phyloP scores from a whole-genome alignment of 2,329 filamentous ascomycete species.

The Akanthomyces lecanii region DNA sequence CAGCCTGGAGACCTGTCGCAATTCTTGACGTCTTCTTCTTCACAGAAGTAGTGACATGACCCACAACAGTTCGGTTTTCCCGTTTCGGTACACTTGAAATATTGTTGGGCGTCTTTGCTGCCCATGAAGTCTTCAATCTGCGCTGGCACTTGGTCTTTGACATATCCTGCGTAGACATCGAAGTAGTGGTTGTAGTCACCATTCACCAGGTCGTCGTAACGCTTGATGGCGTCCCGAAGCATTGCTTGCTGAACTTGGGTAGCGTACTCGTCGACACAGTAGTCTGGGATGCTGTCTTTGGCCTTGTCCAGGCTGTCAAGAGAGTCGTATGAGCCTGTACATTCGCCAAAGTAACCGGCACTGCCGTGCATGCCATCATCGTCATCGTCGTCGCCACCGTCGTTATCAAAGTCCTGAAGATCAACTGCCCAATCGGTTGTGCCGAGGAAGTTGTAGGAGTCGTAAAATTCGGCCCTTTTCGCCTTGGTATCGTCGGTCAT shows the following conservation, averaged over 20 bases:
- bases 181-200: conserved; percentile 17
- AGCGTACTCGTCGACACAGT: conserved; percentile 15
- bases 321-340: neutral
- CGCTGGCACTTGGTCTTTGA: neutral
- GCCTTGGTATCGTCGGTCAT: conserved; percentile 20
- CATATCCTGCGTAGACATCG: conserved; percentile 13
- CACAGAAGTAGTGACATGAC: conserved; percentile 1
- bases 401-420: conserved; percentile 12
- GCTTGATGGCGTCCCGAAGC: conserved; percentile 5
- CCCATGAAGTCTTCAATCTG: conserved; percentile 19
- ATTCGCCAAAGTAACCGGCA: neutral
- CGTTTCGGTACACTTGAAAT: conserved; percentile 19
- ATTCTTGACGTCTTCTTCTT: conserved; percentile 5
- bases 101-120: conserved; percentile 15
- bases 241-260: conserved; percentile 12
- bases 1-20: conserved; percentile 7
- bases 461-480: neutral
- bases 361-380: neutral
- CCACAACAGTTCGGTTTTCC: conserved; percentile 13
- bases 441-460: conserved; percentile 18
- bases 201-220: conserved; percentile 11
- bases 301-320: neutral
- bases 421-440: conserved; percentile 23
- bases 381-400: neutral
- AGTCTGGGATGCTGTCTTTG: conserved; percentile 2